Evolutionary conservation across 2,329 filamentous ascomycete species (phyloP).

Genomic region (Apiospora kogelbergensis): DNA sequence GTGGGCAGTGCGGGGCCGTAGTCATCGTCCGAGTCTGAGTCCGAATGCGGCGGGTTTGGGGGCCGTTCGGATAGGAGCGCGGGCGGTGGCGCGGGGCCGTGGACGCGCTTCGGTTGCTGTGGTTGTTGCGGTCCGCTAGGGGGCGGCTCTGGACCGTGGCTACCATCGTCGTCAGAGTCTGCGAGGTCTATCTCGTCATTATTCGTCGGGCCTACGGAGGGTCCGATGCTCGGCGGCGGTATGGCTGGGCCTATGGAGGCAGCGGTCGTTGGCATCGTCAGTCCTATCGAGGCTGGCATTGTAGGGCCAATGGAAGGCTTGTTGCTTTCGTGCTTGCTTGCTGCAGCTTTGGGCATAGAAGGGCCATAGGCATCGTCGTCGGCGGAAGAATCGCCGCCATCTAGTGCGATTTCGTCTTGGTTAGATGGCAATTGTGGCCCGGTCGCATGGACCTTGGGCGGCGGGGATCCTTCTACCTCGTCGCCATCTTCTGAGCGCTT

Average conservation of each 20-base stretch:
- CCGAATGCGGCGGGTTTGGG: slow-evolving; percentile 24
- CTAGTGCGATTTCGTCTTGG: slow-evolving; percentile 48
- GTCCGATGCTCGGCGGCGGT: slow-evolving; percentile 8
- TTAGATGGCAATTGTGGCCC: slow-evolving; percentile 44
- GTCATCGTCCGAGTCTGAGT: slow-evolving; percentile 41
- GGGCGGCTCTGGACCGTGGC: slow-evolving; percentile 9
- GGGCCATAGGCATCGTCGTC: slow-evolving; percentile 38
- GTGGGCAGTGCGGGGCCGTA: slow-evolving; percentile 62
- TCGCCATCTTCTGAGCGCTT: slow-evolving; percentile 52
- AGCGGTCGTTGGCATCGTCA: slow-evolving; percentile 11
- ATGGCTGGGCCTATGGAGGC: slow-evolving; percentile 11
- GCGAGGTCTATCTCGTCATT: slow-evolving; percentile 48
- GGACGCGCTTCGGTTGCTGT: slow-evolving; percentile 28
- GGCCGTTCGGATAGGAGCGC: slow-evolving; percentile 40
- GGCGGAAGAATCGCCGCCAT: slow-evolving; percentile 39
- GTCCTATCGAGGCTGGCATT: slow-evolving; percentile 19
- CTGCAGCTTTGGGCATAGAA: slow-evolving; percentile 9
- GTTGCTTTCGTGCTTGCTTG: slow-evolving; percentile 10
- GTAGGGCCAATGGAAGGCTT: slow-evolving; percentile 26
- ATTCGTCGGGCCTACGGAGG: slow-evolving; percentile 40
- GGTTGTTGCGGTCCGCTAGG: slow-evolving; percentile 23
- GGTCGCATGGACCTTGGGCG: slow-evolving; percentile 42
- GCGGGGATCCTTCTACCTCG: slow-evolving; percentile 39
- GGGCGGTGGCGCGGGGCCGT: slow-evolving; percentile 45
- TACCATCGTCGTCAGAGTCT: slow-evolving; percentile 32